phyloP scores from a whole-genome alignment of 2,329 filamentous ascomycete genomes.

The Fusarium vanettenii region DNA sequence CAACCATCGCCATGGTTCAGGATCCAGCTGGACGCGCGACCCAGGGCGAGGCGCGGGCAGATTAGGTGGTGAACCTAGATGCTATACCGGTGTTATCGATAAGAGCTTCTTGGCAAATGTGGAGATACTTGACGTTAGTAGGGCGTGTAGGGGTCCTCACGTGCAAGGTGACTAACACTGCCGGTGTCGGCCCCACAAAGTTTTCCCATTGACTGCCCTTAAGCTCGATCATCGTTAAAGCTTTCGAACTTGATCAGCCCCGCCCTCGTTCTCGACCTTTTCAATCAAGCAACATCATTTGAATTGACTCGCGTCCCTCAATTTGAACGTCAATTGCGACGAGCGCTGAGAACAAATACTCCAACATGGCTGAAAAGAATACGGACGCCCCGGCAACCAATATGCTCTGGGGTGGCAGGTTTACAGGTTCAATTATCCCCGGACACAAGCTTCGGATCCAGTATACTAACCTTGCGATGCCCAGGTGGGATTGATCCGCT shows the following conservation, averaged over 20 bases:
- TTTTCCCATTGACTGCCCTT: slow-evolving; percentile 6
- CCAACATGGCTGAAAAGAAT: slow-evolving; percentile 41
- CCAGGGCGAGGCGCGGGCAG: too few species aligned
- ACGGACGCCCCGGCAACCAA: slow-evolving; percentile 42
- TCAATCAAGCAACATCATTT: slow-evolving; percentile 26
- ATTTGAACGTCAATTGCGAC: slow-evolving; percentile 32
- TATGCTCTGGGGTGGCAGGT: slow-evolving; percentile 62
- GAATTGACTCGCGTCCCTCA: slow-evolving; percentile 33
- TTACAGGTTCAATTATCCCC: slow-evolving; percentile 56
- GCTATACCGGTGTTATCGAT: background rate
- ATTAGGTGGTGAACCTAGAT: background rate
- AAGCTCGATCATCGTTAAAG: slow-evolving; percentile 5
- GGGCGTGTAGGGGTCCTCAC: slow-evolving; percentile 17
- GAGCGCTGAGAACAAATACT: slow-evolving; percentile 22
- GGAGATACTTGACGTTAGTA: background rate
- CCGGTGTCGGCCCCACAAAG: slow-evolving; percentile 30
- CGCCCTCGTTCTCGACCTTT: slow-evolving; percentile 27
- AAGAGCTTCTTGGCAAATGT: background rate
- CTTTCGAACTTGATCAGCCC: slow-evolving; percentile 26
- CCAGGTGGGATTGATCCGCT: slow-evolving; percentile 78
- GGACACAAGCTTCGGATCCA: slow-evolving; percentile 38
- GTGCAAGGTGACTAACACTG: slow-evolving; percentile 21
- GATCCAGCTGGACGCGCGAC: too few species aligned
- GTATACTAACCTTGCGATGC: slow-evolving; percentile 44
- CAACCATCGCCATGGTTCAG: too few species aligned